Evolutionary conservation across 73 alveolate genomes (phyloP), one percentile per base, ranked within the genome.

Genomic region (Paramecium octaurelia): DNA sequence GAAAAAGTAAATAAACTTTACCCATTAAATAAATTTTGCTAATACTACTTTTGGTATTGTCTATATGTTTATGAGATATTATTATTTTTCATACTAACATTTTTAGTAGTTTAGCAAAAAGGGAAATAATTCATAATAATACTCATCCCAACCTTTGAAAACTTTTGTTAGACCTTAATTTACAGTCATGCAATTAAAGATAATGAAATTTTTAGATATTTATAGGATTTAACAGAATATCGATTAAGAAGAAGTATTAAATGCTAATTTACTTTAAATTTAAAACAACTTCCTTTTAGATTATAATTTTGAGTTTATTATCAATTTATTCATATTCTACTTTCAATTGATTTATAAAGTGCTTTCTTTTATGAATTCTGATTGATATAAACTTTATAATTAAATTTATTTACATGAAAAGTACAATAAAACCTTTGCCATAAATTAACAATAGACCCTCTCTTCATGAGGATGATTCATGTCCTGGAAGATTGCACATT

Each of bases 401-500:
- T 64, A 27, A 31, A 27, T 64, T 27, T 64, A 31, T 64, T 64
- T 16, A 36, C 0, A 54, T 73, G 87, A 34, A 64, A 73, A 73
- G 58, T 36, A 29, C 35, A 46, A 43, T 48, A 2, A 80, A 80
- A 29, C 57, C 91, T 38, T 23, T 80, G 46, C 91, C 91, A 18
- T 44, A 20, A 80, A 44, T 80, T 24, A 80, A 80, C 31, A 59
- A 80, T 80, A 42, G 73, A 44, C 75, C 91, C 4, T 42, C 76
- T 80, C 4, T 80, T 44, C 77, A 80, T 80, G 91, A 80, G 0
- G 91, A 80, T n/a, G 87, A 73, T 20, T 73, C 87, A 5, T 73
- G 35, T 46, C 91, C 91, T 31, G 91, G 91, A n/a, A 34, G 91
- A 80, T 35, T 80, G 57, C 91, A 80, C 46, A 43, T 76, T 4